These are phyloP conservation scores for Penicillium cataractarum DNA, from an alignment of 495 filamentous ascomycete genomes.

Conservation along the genomic window DNA sequence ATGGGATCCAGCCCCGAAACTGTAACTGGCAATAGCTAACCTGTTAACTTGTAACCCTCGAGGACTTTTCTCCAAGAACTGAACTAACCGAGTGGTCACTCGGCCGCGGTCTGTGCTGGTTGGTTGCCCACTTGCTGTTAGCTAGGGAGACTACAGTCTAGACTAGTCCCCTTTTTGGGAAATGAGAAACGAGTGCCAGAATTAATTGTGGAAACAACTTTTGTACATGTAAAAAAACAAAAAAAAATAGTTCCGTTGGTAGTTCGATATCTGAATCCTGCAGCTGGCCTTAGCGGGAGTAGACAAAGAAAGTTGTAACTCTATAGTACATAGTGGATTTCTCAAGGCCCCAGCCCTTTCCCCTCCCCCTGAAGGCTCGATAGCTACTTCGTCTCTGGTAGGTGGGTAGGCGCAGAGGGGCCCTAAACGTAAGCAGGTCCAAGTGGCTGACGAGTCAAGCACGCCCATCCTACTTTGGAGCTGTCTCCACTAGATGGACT, in stretches of 20 bases:
- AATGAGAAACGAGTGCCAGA: neutral
- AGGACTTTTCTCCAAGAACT: too few relatives aligned
- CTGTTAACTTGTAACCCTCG: neutral
- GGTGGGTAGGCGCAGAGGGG: neutral
- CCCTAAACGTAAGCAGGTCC: neutral
- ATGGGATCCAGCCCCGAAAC: constrained; percentile 29
- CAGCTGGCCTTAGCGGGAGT: neutral
- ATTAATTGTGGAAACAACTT: neutral
- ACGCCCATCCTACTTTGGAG: neutral
- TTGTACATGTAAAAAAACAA: constrained; percentile 6
- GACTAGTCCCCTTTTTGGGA: neutral
- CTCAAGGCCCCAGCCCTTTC: too few relatives aligned
- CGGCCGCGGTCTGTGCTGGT: neutral
- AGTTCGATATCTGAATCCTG: neutral
- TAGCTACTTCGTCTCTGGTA: neutral
- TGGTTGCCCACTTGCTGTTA: neutral
- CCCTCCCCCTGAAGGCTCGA: neutral
- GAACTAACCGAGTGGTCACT: neutral
- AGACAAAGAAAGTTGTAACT: neutral
- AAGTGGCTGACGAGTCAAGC: constrained; percentile 4
- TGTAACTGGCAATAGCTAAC: constrained; percentile 3
- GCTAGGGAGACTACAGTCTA: neutral
- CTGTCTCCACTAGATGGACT: neutral
- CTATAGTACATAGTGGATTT: neutral
- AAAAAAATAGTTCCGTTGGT: neutral